A percentile compares a stretch with the other conserved stretches of the same genome.
Conservation (phyloP, 768 basidiomycete species). For the Amanita polypyramis region DNA sequence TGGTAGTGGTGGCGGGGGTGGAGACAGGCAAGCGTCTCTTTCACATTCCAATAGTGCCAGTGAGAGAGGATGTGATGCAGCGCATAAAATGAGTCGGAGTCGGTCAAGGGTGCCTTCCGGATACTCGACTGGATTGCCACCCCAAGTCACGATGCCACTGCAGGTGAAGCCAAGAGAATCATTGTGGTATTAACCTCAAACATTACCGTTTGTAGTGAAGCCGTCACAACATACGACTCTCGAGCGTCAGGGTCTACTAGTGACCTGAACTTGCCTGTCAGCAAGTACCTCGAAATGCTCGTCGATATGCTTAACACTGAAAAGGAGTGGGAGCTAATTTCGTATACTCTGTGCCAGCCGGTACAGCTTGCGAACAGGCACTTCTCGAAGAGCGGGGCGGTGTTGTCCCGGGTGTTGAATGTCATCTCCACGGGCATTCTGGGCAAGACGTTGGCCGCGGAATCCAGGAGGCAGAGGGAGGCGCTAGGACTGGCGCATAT, state of each 20-base stretch:
- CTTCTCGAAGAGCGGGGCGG: conserved; percentile 62
- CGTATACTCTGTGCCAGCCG: conserved; percentile 86
- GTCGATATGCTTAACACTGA: conserved; percentile 62
- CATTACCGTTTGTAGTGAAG: conserved; percentile 55
- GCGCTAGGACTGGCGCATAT: conserved; percentile 80
- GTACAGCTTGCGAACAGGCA: conserved; percentile 92
- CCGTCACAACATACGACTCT: conserved; percentile 58
- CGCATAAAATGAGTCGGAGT: conserved; percentile 37
- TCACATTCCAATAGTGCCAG: conserved; percentile 10
- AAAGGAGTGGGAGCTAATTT: conserved; percentile 86
- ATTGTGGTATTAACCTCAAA: conserved; percentile 69
- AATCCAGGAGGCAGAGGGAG: conserved; percentile 54
- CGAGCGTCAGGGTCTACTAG: conserved; percentile 4
- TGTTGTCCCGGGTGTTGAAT: conserved; percentile 53
- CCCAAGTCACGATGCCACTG: not conserved
- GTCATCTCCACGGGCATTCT: conserved; percentile 58
- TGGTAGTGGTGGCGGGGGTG: conserved; percentile 5
- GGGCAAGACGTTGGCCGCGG: conserved; percentile 42
- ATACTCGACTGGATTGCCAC: not conserved
- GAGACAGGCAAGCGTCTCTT: conserved; percentile 11
- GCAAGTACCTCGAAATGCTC: conserved; percentile 58
- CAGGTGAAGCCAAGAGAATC: conserved; percentile 29
- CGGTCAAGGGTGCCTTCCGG: conserved; percentile 37
- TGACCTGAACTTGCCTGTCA: conserved; percentile 53
- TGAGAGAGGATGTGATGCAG: conserved; percentile 26